phyloP scores from a whole-genome alignment of 306 rosid species.

The Castanopsis chinensis region DNA sequence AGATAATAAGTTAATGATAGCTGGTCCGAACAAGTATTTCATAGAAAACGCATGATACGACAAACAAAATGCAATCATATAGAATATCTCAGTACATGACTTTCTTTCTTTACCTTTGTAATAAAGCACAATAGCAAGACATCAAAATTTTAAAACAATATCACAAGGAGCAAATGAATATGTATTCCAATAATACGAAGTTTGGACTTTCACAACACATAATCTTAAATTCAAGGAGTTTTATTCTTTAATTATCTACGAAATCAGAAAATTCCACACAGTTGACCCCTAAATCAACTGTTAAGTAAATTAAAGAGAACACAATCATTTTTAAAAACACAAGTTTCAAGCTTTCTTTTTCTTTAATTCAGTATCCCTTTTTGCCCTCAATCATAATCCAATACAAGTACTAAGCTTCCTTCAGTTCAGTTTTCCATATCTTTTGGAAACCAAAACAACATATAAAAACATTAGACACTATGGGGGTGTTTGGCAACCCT shows the following conservation, averaged over 20 bases:
- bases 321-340: not conserved
- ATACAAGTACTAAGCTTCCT: not conserved
- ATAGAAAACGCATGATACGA: not conserved
- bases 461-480: not conserved
- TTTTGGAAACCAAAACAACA: not conserved
- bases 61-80: not conserved
- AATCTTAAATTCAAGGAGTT: not conserved
- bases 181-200: not conserved
- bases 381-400: not conserved
- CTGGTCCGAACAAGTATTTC: not conserved
- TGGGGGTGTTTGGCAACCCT: too few species aligned
- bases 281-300: not conserved
- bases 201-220: not conserved
- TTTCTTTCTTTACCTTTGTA: not conserved
- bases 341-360: not conserved
- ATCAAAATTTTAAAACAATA: not conserved
- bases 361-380: not conserved
- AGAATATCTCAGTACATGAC: too few species aligned
- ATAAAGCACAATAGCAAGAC: not conserved
- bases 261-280: not conserved
- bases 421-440: not conserved
- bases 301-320: not conserved
- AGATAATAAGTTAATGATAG: too few species aligned
- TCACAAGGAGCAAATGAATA: not conserved
- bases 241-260: not conserved